Base-by-base conservation (phyloP, 2,329 filamentous ascomycete species). In the Trichoderma pleuroti region DNA sequence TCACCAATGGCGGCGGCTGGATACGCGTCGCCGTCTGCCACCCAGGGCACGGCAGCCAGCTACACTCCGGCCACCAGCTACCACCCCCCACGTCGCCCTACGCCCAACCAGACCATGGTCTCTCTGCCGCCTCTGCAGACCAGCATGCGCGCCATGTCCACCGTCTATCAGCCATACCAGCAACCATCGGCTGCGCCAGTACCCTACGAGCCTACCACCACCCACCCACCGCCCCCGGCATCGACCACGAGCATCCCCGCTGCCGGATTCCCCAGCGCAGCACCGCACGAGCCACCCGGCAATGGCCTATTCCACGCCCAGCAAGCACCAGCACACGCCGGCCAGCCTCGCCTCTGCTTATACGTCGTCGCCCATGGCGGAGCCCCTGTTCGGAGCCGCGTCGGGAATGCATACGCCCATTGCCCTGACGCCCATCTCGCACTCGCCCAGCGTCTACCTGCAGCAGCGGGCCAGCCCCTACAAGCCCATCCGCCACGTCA, bases 391-490 rank as follows among this genome's bases (percentile, higher is more conserved):
- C 67, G 83, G 83, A 8, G 83, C 85, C 57, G 78, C 74, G 62
- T 87, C 88, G 3, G 81, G 83, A 12, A 82, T 86, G 12, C 86
- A 89, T 66, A 88, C 90, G 10, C 90, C 91, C 2, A 77, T 81
- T 49, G 75, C 75, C 5, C 86, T 90, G 62, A 88, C 90, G 10
- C 90, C 91, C 7, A 88, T 89, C 57, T 91, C 92, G 36, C 87
- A 96, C 73, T 98, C 96, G 36, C 95, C 95, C 1, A 94, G 92
- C 12, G 89, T 93, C 76, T 97, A 97, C 81, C 85, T 98, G 46
- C 92, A 93, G 77, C 93, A 97, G 78, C 89, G 96, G 70, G 91
- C 92, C 73, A 98, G 95, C 69, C 96, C 96, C 4, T 98, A 98
- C 81, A 92, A 93, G 73, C 95, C 95, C 1, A 91, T 98, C 49